Evolutionary conservation across 1,284 basidiomycete genomes (phyloP).

Genomic region (Cutaneotrichosporon dermatis): DNA sequence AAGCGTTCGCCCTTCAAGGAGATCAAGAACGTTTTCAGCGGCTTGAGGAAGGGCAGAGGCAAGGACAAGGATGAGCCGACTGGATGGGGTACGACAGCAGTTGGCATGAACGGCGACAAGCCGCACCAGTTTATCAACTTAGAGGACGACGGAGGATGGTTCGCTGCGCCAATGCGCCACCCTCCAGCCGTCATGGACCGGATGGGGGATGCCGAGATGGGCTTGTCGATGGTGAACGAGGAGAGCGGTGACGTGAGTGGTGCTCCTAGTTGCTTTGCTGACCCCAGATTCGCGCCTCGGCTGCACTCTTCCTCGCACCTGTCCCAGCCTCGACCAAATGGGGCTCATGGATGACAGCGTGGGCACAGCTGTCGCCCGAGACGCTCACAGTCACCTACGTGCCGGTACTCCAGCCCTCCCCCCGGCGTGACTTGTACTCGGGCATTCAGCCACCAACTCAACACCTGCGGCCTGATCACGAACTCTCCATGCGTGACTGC

Average conservation of each 20-base stretch:
- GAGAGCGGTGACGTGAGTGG: background rate
- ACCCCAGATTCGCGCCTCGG: constrained; percentile 22
- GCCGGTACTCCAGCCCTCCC: constrained; percentile 3
- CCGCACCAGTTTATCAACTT: constrained; percentile 4
- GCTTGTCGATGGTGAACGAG: background rate
- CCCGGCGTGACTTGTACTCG: too few species aligned
- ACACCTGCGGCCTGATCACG: background rate
- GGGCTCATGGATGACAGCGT: constrained; percentile 42
- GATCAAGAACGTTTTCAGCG: constrained; percentile 36
- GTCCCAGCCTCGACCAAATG: constrained; percentile 20
- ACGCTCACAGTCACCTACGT: constrained; percentile 24
- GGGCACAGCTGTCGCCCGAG: constrained; percentile 27
- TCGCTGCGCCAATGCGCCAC: constrained; percentile 22
- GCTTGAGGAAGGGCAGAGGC: constrained; percentile 22
- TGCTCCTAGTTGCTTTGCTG: too few species aligned
- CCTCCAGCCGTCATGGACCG: constrained; percentile 19
- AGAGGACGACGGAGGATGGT: constrained; percentile 18
- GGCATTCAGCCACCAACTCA: too few species aligned
- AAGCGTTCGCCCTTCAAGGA: constrained; percentile 37
- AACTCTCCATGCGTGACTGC: constrained; percentile 32
- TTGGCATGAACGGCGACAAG: constrained; percentile 10
- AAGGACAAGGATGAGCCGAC: constrained; percentile 29
- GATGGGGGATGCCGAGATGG: constrained; percentile 44
- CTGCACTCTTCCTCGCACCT: constrained; percentile 36
- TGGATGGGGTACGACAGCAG: constrained; percentile 9